A percentile compares a stretch with the other conserved stretches of the same genome.
phyloP scores from a whole-genome alignment of 305 asterid genomes.

The Solanum chacoense region DNA sequence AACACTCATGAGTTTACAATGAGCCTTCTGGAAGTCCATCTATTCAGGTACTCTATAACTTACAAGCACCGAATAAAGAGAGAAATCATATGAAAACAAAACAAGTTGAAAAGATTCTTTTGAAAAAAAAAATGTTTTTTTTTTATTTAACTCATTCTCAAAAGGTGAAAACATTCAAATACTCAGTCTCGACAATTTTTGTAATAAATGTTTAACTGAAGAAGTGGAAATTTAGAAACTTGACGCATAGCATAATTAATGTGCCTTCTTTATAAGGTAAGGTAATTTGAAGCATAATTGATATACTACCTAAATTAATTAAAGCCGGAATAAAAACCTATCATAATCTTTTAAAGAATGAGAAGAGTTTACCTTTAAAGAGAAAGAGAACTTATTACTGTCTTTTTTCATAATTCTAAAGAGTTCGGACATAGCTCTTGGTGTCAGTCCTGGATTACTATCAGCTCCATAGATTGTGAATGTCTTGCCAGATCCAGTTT shows the following conservation, averaged over 20 bases:
- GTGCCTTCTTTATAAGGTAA: background rate
- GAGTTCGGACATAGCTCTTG: conserved; percentile 76
- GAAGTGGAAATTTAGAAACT: background rate
- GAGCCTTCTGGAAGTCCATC: background rate
- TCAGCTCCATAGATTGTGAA: conserved; percentile 89
- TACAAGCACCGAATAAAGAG: background rate
- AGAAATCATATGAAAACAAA: background rate
- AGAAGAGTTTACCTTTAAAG: conserved; percentile 52
- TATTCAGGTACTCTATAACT: background rate
- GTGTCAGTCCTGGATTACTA: conserved; percentile 78
- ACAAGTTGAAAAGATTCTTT: background rate
- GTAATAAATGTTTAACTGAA: background rate
- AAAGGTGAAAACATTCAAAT: background rate
- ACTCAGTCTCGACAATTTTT: background rate
- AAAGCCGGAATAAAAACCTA: background rate
- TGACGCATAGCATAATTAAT: background rate
- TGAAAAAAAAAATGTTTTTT: background rate
- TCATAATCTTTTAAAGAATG: background rate
- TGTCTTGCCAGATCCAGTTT: conserved; percentile 97
- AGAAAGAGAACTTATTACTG: conserved; percentile 53
- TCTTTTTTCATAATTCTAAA: conserved; percentile 72
- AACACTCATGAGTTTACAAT: background rate
- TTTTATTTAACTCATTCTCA: background rate
- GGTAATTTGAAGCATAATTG: background rate
- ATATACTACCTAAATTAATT: background rate